Evolutionary conservation across 768 basidiomycete species (phyloP).

Genomic region (Lactarius sanguifluus): DNA sequence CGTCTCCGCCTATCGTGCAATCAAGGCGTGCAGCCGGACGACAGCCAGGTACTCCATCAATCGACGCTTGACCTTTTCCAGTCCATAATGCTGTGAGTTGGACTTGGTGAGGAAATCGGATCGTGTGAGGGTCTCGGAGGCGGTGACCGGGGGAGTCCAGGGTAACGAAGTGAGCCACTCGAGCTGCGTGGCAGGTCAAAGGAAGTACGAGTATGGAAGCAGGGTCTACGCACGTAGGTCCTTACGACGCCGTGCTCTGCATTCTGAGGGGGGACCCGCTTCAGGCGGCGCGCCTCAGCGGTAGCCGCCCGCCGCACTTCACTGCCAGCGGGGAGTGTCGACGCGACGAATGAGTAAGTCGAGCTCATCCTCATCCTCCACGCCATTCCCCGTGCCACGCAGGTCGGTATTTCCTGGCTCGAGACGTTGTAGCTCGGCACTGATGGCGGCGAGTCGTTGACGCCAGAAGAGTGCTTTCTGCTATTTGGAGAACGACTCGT

Average conservation of each 20-base stretch:
- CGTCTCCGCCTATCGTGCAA: conserved; percentile 22
- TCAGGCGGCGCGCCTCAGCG: conserved; percentile 80
- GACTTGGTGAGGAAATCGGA: conserved; percentile 66
- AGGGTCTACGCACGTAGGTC: conserved; percentile 58
- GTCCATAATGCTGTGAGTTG: conserved; percentile 81
- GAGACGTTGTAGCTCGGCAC: conserved; percentile 68
- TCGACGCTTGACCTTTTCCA: conserved; percentile 90
- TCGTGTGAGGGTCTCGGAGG: conserved; percentile 46
- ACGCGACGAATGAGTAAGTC: conserved; percentile 73
- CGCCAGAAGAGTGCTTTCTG: too few species aligned
- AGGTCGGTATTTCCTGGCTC: conserved; percentile 29
- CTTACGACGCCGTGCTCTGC: conserved; percentile 90
- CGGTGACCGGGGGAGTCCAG: conserved; percentile 59
- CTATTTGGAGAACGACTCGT: too few species aligned
- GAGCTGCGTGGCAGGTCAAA: conserved; percentile 47
- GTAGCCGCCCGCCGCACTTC: conserved; percentile 84
- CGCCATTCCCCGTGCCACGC: conserved; percentile 5
- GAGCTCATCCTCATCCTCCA: conserved; percentile 75
- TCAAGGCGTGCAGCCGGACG: conserved; percentile 50
- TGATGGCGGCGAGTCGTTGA: conserved; percentile 80
- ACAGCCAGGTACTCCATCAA: conserved; percentile 92
- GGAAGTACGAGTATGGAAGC: background rate
- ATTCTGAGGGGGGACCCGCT: conserved; percentile 85
- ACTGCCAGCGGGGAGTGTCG: conserved; percentile 62
- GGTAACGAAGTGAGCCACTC: conserved; percentile 89